Conservation (phyloP, 768 basidiomycete genomes). For the Psilocybe azurescens region DNA sequence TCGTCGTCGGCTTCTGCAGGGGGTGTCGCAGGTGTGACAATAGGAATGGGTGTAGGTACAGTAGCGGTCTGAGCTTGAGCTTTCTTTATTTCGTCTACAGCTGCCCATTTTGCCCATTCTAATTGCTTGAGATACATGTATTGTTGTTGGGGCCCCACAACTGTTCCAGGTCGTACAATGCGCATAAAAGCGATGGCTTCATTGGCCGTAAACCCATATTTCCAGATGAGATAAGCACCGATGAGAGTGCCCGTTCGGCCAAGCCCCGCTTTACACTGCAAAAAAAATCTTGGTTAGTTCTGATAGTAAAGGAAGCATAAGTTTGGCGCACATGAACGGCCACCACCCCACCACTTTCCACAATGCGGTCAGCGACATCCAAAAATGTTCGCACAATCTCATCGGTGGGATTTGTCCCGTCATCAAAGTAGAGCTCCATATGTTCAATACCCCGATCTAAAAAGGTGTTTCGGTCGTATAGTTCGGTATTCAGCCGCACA, state of each 20-base stretch:
- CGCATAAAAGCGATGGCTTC: constrained; percentile 99
- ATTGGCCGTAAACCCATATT: constrained; percentile 94
- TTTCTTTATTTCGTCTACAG: constrained; percentile 77
- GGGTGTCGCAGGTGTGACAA: constrained; percentile 80
- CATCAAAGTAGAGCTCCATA: constrained; percentile 94
- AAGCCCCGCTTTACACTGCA: constrained; percentile 93
- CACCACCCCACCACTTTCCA: constrained; percentile 80
- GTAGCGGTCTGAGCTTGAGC: constrained; percentile 42
- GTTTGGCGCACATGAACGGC: constrained; percentile 77
- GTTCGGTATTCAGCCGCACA: constrained; percentile 89
- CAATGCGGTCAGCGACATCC: constrained; percentile 77
- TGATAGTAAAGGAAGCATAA: constrained; percentile 4
- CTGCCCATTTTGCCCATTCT: constrained; percentile 94
- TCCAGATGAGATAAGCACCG: constrained; percentile 98
- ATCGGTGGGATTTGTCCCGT: constrained; percentile 97
- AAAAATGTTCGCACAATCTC: constrained; percentile 94
- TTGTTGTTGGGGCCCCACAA: constrained; percentile 92
- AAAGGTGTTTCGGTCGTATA: constrained; percentile 87
- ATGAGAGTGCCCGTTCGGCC: constrained; percentile 97
- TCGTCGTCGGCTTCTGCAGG: constrained; percentile 80
- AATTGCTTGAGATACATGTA: constrained; percentile 95
- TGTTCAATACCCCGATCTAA: constrained; percentile 86
- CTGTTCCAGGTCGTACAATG: constrained; percentile 92
- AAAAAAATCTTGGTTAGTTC: constrained; percentile 19
- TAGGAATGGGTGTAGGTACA: constrained; percentile 40